Evolutionary conservation across 768 basidiomycete species (phyloP).

Genomic region (Lactarius indigo): DNA sequence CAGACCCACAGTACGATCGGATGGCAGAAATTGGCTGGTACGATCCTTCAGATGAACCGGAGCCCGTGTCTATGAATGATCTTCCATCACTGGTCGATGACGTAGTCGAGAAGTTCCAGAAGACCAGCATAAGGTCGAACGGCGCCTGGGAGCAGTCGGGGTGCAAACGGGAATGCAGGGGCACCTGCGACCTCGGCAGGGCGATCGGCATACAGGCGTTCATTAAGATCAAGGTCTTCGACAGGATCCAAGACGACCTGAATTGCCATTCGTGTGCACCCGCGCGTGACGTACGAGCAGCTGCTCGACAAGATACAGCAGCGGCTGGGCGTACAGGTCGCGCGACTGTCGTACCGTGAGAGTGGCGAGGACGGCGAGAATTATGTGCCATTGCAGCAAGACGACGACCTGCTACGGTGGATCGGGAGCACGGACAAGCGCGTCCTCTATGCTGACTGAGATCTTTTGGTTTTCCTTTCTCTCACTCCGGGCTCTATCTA

Average conservation of each 20-base stretch:
- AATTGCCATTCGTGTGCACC: constrained; percentile 97
- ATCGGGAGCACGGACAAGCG: constrained; percentile 77
- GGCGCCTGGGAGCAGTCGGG: constrained; percentile 56
- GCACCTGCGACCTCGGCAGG: constrained; percentile 71
- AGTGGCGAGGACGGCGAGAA: constrained; percentile 60
- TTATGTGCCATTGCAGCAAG: constrained; percentile 59
- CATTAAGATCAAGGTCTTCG: constrained; percentile 98
- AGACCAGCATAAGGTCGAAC: constrained; percentile 39
- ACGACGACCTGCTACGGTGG: constrained; percentile 68
- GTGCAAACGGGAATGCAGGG: constrained; percentile 52
- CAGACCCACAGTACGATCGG: constrained; percentile 55
- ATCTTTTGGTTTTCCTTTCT: neutral
- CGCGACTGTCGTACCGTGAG: constrained; percentile 69
- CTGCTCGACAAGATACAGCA: constrained; percentile 90
- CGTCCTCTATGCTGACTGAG: constrained; percentile 73
- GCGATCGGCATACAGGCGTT: constrained; percentile 81
- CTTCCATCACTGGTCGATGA: constrained; percentile 36
- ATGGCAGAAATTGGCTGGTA: constrained; percentile 48
- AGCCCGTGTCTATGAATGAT: constrained; percentile 32
- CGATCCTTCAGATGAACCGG: constrained; percentile 25
- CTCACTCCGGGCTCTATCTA: constrained; percentile 4
- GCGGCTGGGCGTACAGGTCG: constrained; percentile 73
- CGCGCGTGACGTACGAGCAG: constrained; percentile 78
- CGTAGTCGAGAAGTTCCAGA: constrained; percentile 30
- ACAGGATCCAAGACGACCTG: constrained; percentile 87